phyloP scores from a whole-genome alignment of 1,139 yeast genomes.

The Williopsis jadinii region DNA sequence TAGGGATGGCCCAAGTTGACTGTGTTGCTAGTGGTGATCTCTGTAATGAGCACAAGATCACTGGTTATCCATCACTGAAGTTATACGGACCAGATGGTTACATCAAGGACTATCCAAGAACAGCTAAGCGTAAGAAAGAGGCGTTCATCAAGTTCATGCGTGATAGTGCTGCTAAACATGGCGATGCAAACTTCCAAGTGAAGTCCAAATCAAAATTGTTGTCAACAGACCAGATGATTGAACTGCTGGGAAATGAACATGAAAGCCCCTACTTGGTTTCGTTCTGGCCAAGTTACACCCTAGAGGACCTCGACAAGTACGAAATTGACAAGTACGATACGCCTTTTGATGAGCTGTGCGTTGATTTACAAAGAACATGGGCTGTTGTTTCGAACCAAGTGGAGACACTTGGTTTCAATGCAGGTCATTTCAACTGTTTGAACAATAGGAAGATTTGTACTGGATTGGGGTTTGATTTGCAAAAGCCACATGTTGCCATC shows the following conservation, averaged over 20 bases:
- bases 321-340: conserved; percentile 33
- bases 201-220: conserved; percentile 23
- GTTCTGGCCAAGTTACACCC: conserved; percentile 53
- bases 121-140: conserved; percentile 37
- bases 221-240: conserved; percentile 36
- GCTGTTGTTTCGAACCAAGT: conserved; percentile 45
- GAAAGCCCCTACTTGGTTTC: conserved; percentile 47
- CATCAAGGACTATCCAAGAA: conserved; percentile 38
- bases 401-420: conserved; percentile 29
- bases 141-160: conserved; percentile 46
- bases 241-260: conserved; percentile 37
- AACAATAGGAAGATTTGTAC: conserved; percentile 43
- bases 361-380: conserved; percentile 50
- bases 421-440: conserved; percentile 56
- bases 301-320: conserved; percentile 30
- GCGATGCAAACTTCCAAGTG: conserved; percentile 26
- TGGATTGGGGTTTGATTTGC: conserved; percentile 32
- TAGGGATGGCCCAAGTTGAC: conserved; percentile 61
- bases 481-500: conserved; percentile 30
- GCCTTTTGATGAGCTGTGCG: conserved; percentile 42
- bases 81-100: conserved; percentile 49
- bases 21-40: conserved; percentile 69
- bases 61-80: conserved; percentile 50
- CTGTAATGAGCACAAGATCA: conserved; percentile 53
- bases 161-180: conserved; percentile 42